Base-by-base conservation (phyloP, 768 basidiomycete genomes). In the Piloderma croceum region DNA sequence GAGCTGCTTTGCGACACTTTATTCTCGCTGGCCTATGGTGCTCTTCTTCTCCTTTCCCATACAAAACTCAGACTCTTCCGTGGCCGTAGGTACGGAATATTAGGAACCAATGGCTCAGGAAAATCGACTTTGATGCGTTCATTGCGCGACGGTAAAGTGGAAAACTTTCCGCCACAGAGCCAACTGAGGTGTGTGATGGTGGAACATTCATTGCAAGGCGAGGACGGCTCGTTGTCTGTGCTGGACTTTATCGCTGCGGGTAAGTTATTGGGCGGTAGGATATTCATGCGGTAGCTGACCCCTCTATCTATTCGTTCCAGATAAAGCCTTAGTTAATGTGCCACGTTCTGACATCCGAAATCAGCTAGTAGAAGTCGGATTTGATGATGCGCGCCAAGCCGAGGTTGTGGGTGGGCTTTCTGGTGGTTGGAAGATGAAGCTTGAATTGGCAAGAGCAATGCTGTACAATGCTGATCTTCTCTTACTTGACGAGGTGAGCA, bases 391-490 rank as follows among this genome's bases (percentile, higher is more conserved):
- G 34, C 76, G 89, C 43, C 93, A 97, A 65, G 65, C 75, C 29
- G 88, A 94, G 52, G 67, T 76, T 38, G 92, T 97, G 45, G 90
- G 86, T 35, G 83, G 88, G 31, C 70, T 97, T 45, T 96, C 92
- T 11, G 94, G 94, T 54, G 93, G 94, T 31, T 98, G 93, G 93
- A 98, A 98, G 70, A 97, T 98, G 93, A 96, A 96, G 64, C 76
- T 97, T 39, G 93, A 97, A 60, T 75, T 98, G 29, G 91, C 90
- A 6, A 72, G 93, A 50, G 94, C 93, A 10, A 98, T 98, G 91
- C 69, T 97, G 37, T 93, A 94, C 69, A 91, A 93, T 52, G 93
- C 88, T 9, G 86, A 89, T 63, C 68, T 89, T 24, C 70, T 89
- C 10, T 68, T 89, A 35, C 75, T 89, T n/a, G 86, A 93, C 54